Conservation (phyloP, 1,284 basidiomycete genomes). For the Chalciporus sp. region DNA sequence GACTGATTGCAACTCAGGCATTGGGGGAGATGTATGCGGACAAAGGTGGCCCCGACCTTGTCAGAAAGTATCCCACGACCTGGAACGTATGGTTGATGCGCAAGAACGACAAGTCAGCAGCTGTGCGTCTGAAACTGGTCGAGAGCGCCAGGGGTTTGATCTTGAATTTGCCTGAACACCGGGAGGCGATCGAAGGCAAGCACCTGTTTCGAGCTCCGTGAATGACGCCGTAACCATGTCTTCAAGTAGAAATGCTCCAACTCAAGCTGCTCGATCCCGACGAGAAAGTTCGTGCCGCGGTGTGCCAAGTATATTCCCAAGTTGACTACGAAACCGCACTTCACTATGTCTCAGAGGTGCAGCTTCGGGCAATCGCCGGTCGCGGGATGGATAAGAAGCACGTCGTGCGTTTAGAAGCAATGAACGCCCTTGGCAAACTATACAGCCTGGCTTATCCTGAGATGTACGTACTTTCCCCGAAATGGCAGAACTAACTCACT, state of each 20-base stretch:
- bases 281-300: constrained; percentile 86
- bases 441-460: constrained; percentile 86
- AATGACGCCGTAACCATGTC: constrained; percentile 1
- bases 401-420: constrained; percentile 81
- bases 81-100: constrained; percentile 88
- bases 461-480: constrained; percentile 63
- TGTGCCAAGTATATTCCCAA: constrained; percentile 80
- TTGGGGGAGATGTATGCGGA: constrained; percentile 91
- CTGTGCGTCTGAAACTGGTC: constrained; percentile 80
- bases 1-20: constrained; percentile 79
- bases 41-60: constrained; percentile 72
- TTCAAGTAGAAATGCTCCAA: constrained; percentile 56
- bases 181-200: constrained; percentile 72
- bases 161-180: constrained; percentile 67
- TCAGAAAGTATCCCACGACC: constrained; percentile 78
- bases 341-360: constrained; percentile 73
- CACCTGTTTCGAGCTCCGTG: constrained; percentile 2
- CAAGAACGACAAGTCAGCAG: constrained; percentile 74
- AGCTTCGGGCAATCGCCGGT: constrained; percentile 68
- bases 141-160: constrained; percentile 71
- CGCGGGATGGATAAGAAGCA: constrained; percentile 87
- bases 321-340: constrained; percentile 91
- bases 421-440: constrained; percentile 76
- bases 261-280: constrained; percentile 84
- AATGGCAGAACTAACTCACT: not conserved